These are phyloP conservation scores for Mycena rosella DNA, from an alignment of 768 basidiomycete genomes.

Conservation along the genomic window DNA sequence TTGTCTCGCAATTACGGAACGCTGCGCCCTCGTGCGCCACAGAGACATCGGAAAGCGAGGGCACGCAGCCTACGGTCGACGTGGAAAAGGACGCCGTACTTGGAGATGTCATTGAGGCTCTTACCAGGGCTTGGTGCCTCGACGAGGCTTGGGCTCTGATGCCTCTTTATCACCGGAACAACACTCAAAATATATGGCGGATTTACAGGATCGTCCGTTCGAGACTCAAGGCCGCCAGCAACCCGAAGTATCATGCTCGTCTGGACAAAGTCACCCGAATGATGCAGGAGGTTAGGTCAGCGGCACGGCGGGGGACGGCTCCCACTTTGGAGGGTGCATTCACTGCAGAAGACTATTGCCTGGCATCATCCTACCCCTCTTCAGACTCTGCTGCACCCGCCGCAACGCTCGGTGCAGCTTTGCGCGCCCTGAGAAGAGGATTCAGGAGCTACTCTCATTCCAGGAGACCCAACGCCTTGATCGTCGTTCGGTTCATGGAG, in stretches of 20 bases:
- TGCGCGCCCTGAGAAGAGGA: constrained; percentile 42
- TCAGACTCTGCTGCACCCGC: constrained; percentile 28
- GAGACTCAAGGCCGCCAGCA: constrained; percentile 17
- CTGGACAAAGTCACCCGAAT: constrained; percentile 1
- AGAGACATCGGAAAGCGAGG: neutral
- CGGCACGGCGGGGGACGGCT: too few relatives aligned
- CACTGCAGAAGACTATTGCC: constrained; percentile 27
- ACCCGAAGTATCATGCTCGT: constrained; percentile 12
- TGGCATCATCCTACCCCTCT: constrained; percentile 19
- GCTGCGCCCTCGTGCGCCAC: neutral
- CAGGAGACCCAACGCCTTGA: constrained; percentile 42
- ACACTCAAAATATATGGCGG: neutral
- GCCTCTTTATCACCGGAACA: constrained; percentile 1
- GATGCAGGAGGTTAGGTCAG: too few relatives aligned
- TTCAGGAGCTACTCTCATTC: constrained; percentile 23
- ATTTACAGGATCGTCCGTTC: constrained; percentile 16
- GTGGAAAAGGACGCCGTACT: neutral
- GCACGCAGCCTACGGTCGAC: neutral
- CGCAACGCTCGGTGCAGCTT: constrained; percentile 32
- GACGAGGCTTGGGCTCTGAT: constrained; percentile 28
- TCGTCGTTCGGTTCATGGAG: constrained; percentile 51
- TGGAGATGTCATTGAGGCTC: constrained; percentile 2
- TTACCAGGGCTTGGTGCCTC: constrained; percentile 33
- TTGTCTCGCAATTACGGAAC: neutral
- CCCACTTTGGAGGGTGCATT: constrained; percentile 8